Evolutionary conservation across 1,139 yeast genomes (phyloP).

Genomic region (Schizosaccharomyces versatilis): DNA sequence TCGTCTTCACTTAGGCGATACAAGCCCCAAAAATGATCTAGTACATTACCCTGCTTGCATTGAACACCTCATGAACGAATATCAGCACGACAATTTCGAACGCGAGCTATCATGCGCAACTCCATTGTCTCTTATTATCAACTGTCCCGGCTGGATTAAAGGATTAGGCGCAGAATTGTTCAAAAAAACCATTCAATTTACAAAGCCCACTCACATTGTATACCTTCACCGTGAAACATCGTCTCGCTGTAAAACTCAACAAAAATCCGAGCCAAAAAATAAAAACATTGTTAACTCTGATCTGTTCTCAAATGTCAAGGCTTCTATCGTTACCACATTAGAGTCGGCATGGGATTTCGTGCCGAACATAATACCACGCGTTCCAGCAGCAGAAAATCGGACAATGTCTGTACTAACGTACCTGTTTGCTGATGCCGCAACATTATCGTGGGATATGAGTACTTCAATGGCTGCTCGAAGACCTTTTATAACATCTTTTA

Average conservation of each 20-base stretch:
- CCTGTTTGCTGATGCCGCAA: neutral
- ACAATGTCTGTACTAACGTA: neutral
- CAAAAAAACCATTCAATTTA: constrained; percentile 23
- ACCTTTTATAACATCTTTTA: neutral
- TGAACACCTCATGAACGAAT: neutral
- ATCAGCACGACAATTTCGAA: constrained; percentile 17
- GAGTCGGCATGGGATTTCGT: neutral
- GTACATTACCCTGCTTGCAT: constrained; percentile 29
- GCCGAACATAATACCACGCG: neutral
- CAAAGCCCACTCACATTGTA: constrained; percentile 7
- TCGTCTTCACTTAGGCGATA: constrained; percentile 39
- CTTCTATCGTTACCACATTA: neutral
- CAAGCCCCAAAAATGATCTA: constrained; percentile 55
- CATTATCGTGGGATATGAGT: neutral
- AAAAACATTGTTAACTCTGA: neutral
- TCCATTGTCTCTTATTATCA: constrained; percentile 31
- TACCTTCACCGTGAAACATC: constrained; percentile 6
- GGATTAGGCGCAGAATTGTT: constrained; percentile 64
- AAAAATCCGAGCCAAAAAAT: neutral
- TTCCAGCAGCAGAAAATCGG: neutral
- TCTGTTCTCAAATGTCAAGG: neutral
- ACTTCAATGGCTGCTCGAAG: neutral
- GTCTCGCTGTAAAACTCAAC: neutral
- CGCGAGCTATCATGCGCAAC: neutral
- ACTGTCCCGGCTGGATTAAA: constrained; percentile 85